Percentiles rank a stretch among this genome's conserved stretches.
Conservation (phyloP, 805 yeast species). For the Pichia paraexigua region DNA sequence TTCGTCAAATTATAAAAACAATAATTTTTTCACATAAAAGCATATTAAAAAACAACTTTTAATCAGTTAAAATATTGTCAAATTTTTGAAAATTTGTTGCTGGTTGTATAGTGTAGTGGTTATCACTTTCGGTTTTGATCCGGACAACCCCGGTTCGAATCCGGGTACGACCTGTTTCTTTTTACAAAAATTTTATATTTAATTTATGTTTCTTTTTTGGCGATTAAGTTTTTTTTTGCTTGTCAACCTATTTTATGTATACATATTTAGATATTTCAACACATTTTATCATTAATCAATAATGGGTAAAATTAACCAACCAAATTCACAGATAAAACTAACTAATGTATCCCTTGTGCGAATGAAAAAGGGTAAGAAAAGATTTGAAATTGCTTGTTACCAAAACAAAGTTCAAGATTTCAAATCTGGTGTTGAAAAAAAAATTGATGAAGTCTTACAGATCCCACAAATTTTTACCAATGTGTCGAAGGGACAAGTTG, state of each 20-base stretch:
- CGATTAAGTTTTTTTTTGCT: not conserved
- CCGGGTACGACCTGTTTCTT: slow-evolving; percentile 63
- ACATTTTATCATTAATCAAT: not conserved
- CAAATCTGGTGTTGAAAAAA: slow-evolving; percentile 82
- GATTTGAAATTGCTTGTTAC: slow-evolving; percentile 94
- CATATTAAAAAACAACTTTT: too few relatives aligned
- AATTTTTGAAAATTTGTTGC: too few relatives aligned
- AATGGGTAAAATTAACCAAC: slow-evolving; percentile 63
- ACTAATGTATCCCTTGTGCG: slow-evolving; percentile 93
- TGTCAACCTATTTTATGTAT: not conserved
- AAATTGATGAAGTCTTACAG: slow-evolving; percentile 90
- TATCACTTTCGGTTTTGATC: slow-evolving; percentile 77
- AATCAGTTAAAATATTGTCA: too few relatives aligned
- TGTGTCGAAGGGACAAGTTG: slow-evolving; percentile 91
- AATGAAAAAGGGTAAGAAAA: slow-evolving; percentile 81
- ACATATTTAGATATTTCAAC: not conserved
- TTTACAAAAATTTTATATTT: not conserved
- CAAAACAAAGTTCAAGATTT: slow-evolving; percentile 96
- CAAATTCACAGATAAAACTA: slow-evolving; percentile 77
- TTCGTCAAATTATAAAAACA: too few relatives aligned
- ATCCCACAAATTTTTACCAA: slow-evolving; percentile 91
- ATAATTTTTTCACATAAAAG: too few relatives aligned
- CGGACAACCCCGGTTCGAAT: slow-evolving; percentile 79
- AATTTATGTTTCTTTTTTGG: not conserved
- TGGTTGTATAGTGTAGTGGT: slow-evolving; percentile 66